A percentile compares a stretch with the other conserved stretches of the same genome.
These are phyloP conservation scores for Musa balbisiana DNA, from an alignment of 202 grass and related monocot species.

Conservation along the genomic window DNA sequence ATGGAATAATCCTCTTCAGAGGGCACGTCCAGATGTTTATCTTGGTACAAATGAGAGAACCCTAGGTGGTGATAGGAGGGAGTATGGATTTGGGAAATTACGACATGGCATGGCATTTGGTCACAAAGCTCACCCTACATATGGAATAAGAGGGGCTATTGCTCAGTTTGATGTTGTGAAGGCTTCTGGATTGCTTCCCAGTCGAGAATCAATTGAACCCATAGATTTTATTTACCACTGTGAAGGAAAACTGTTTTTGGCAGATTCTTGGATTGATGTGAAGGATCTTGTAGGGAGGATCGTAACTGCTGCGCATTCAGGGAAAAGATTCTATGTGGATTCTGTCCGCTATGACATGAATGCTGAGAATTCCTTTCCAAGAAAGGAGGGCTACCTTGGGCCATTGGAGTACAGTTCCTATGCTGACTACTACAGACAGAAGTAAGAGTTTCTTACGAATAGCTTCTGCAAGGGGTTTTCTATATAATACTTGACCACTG, in stretches of 20 bases:
- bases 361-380: conserved; percentile 95
- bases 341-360: conserved; percentile 83
- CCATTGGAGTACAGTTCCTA: conserved; percentile 89
- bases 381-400: conserved; percentile 92
- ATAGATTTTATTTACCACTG: conserved; percentile 32
- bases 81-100: conserved; percentile 92
- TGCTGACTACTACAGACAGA: conserved; percentile 97
- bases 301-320: conserved; percentile 92
- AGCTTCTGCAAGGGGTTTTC: no score
- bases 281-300: conserved; percentile 84
- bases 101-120: conserved; percentile 69
- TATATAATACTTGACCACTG: no score
- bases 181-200: conserved; percentile 94
- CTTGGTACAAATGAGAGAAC: conserved; percentile 92
- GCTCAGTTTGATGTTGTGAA: conserved; percentile 95
- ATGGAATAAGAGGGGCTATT: conserved; percentile 91
- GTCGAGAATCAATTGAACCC: conserved; percentile 33
- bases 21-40: conserved; percentile 86
- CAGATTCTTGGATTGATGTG: conserved; percentile 77
- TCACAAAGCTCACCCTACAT: conserved; percentile 86
- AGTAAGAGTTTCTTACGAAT: conserved; percentile 42
- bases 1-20: conserved; percentile 93
- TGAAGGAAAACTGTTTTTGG: conserved; percentile 64
- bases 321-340: conserved; percentile 97
- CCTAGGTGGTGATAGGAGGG: conserved; percentile 95